A percentile compares a stretch with the other conserved stretches of the same genome.
Conservation (phyloP, 108 stramenopile species). For the Cyclotella kingstonii region DNA sequence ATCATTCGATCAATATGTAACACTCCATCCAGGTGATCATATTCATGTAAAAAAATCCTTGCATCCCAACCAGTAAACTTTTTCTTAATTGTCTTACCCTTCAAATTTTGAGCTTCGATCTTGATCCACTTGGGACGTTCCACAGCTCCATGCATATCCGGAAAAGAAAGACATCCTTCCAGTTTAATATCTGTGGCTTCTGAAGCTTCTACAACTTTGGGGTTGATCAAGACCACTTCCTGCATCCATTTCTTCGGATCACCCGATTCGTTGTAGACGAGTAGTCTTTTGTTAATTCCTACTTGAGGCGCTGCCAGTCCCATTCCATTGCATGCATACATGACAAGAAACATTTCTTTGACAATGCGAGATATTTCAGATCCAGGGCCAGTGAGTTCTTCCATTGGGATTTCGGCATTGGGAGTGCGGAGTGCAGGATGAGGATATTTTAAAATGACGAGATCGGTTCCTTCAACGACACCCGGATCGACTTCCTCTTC, state of each 20-base stretch:
- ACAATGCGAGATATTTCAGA: conserved; percentile 70
- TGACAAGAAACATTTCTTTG: conserved; percentile 92
- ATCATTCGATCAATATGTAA: conserved; percentile 81
- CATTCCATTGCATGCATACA: conserved; percentile 94
- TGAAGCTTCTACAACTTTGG: conserved; percentile 69
- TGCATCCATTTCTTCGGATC: conserved; percentile 75
- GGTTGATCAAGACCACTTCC: conserved; percentile 87
- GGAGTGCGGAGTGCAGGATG: conserved; percentile 81
- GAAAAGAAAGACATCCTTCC: conserved; percentile 94
- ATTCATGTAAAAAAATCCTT: conserved; percentile 96
- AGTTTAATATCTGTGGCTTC: conserved; percentile 63
- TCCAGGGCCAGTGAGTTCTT: conserved; percentile 53
- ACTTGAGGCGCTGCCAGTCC: conserved; percentile 92
- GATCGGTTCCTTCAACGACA: conserved; percentile 74
- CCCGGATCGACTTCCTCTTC: conserved; percentile 87
- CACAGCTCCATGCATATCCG: conserved; percentile 87
- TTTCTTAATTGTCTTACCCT: conserved; percentile 85
- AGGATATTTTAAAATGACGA: conserved; percentile 91
- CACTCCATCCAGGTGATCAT: conserved; percentile 92
- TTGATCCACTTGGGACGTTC: conserved; percentile 85
- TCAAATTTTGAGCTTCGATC: conserved; percentile 81
- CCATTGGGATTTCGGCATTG: conserved; percentile 70
- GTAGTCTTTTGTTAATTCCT: conserved; percentile 86
- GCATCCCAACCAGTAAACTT: conserved; percentile 81
- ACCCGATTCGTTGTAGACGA: conserved; percentile 93